These are phyloP conservation scores for Gomphus bonarii DNA, from an alignment of 1,284 basidiomycete species.

Conservation along the genomic window DNA sequence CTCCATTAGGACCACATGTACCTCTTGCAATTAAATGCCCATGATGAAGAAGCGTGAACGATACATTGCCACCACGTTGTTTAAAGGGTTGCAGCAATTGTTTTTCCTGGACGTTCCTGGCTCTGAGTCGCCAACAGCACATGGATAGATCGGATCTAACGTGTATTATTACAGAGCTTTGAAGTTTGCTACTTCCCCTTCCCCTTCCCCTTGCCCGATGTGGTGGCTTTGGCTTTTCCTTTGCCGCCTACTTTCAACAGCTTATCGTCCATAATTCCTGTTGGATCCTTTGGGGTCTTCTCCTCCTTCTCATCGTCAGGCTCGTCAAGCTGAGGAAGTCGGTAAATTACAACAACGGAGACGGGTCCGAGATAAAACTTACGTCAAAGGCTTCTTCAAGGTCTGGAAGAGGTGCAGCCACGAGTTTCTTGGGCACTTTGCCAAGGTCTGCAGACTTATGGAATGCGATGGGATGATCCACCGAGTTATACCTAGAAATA, in stretches of 20 bases:
- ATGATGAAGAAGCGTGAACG: no score
- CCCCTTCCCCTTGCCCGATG: neutral
- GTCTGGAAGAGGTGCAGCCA: slow-evolving; percentile 62
- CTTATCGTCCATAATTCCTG: slow-evolving; percentile 7
- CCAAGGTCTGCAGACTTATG: slow-evolving; percentile 77
- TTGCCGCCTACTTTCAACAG: slow-evolving; percentile 7
- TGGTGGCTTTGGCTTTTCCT: neutral
- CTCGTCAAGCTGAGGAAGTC: slow-evolving; percentile 12
- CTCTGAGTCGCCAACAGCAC: no score
- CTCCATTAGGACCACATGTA: no score
- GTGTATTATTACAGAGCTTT: no score
- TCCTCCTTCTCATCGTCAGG: slow-evolving; percentile 13
- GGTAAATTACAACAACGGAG: slow-evolving; percentile 11
- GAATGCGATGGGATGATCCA: slow-evolving; percentile 86
- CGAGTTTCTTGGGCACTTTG: slow-evolving; percentile 68
- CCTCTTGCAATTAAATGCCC: no score
- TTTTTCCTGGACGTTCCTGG: no score
- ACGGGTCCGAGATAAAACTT: slow-evolving; percentile 14
- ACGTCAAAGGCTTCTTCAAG: slow-evolving; percentile 78
- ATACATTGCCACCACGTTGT: no score
- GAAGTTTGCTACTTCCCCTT: neutral
- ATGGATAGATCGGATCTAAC: no score
- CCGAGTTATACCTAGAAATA: slow-evolving; percentile 64
- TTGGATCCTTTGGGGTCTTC: slow-evolving; percentile 11
- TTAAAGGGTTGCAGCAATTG: no score